Evolutionary conservation across 345 rosid species (phyloP), one percentile per base, ranked within the genome.

Genomic region (Eucalyptus fibrosa): DNA sequence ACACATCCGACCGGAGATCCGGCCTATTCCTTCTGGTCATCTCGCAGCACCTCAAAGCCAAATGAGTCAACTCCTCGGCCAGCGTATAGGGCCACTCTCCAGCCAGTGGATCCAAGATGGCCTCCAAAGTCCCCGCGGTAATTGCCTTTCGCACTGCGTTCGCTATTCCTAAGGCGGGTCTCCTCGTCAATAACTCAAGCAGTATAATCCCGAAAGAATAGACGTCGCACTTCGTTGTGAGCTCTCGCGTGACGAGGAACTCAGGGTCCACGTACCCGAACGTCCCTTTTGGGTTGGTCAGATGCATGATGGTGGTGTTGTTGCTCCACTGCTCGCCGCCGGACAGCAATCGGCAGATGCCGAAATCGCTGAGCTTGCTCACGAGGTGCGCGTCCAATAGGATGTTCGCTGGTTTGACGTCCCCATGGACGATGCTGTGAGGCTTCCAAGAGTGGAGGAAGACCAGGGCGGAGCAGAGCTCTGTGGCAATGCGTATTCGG

Each of bases 381-480:
- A 93, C 94, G 86, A 93, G 93, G 90, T 97, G 95, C 50, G 93
- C 87, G 88, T 97, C 99, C 40, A 96, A 96, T 72, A 96, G 97
- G 91, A 97, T 89, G 88, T 97, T 96, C 87, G 92, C 92, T 26
- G 98, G 98, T 90, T 96, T 97, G 86, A 96, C 88, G 89, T 97
- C 97, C 67, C 99, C 99, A 51, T 96, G 99, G 88, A 96, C 95
- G 69, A 96, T 93, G 93, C 94, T 92, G 89, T 94, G 95, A 91
- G 97, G 95, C 91, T 94, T 92, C 89, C 93, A 91, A 81, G 98
- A 96, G 82, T 97, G 99, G 69, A 97, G 98, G 92, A 96, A 97
- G 90, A 95, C 89, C 47, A 97, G 96, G 44, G 94, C 96, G 30
- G 97, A 94, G 72, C 99, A 95, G 86, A 96, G 88, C 88, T 97